These are phyloP conservation scores for Hirsutella thompsonii DNA, from an alignment of 2,329 filamentous ascomycete genomes.

Conservation along the genomic window DNA sequence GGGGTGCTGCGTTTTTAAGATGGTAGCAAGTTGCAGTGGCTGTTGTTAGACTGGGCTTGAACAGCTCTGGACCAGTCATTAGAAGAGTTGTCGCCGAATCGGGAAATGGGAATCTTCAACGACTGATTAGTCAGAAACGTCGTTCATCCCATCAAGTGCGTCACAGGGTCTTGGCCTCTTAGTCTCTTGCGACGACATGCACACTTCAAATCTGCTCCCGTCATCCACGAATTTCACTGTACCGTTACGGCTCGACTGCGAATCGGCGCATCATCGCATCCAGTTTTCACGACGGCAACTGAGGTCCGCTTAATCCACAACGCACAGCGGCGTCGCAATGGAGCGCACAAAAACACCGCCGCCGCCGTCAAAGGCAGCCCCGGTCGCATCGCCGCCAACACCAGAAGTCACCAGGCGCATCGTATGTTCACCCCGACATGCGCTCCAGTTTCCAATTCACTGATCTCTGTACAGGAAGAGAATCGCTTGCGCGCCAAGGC, in stretches of 20 bases:
- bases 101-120: conserved; percentile 3
- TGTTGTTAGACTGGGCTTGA: no score
- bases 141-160: no score
- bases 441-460: background rate
- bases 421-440: conserved; percentile 22
- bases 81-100: background rate
- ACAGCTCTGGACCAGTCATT: no score
- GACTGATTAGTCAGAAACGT: conserved; percentile 1
- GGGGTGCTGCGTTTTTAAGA: no score
- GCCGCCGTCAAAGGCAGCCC: conserved; percentile 20
- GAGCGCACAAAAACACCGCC: conserved; percentile 35
- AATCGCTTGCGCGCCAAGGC: conserved; percentile 83
- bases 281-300: background rate
- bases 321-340: conserved; percentile 19
- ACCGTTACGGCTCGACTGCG: no score
- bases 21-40: no score
- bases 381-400: conserved; percentile 32
- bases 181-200: no score
- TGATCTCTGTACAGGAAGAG: conserved; percentile 50
- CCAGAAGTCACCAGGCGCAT: conserved; percentile 42
- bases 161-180: no score
- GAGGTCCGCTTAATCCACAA: background rate
- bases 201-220: background rate
- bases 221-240: no score
- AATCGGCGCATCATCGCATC: background rate